A percentile compares a stretch with the other conserved stretches of the same genome.
These are phyloP conservation scores for Trichoderma koningiopsis DNA, from an alignment of 2,329 filamentous ascomycete species.

Conservation along the genomic window DNA sequence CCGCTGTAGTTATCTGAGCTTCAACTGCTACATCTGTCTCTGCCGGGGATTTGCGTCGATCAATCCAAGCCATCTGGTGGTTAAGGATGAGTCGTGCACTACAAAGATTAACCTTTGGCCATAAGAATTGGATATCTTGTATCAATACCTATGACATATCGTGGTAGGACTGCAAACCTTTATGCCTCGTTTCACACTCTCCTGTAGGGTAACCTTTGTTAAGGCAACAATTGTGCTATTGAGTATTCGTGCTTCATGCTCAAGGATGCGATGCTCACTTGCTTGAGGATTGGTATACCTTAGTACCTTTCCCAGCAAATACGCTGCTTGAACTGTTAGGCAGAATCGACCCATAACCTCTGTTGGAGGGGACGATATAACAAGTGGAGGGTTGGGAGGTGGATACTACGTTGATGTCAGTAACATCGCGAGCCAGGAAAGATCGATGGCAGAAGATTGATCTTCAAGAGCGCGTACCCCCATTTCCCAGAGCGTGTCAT, in stretches of 20 bases:
- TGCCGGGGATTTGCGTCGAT: not conserved
- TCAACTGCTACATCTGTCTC: not conserved
- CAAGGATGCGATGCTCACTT: not conserved
- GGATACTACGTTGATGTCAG: not conserved
- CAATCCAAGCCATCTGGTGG: not conserved
- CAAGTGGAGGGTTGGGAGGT: not conserved
- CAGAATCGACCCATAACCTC: slow-evolving; percentile 4
- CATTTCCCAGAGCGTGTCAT: slow-evolving; percentile 1
- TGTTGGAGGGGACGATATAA: not conserved
- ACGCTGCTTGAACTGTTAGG: slow-evolving; percentile 5
- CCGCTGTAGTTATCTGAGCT: not conserved
- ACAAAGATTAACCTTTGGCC: not conserved
- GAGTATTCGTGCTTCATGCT: not conserved
- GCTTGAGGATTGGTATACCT: not conserved
- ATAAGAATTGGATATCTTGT: not conserved
- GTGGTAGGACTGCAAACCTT: not conserved
- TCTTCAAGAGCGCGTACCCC: not conserved
- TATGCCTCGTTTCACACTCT: not conserved
- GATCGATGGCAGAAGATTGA: not conserved
- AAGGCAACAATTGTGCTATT: not conserved
- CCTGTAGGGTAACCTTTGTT: slow-evolving; percentile 4
- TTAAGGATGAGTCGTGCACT: slow-evolving; percentile 1
- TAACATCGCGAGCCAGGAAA: not conserved
- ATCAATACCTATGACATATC: not conserved
- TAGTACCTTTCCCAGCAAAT: not conserved